Percentiles rank a stretch among this genome's conserved stretches.
Evolutionary conservation across 2,329 filamentous ascomycete genomes (phyloP).

Genomic region (Fusarium nisikadoi): DNA sequence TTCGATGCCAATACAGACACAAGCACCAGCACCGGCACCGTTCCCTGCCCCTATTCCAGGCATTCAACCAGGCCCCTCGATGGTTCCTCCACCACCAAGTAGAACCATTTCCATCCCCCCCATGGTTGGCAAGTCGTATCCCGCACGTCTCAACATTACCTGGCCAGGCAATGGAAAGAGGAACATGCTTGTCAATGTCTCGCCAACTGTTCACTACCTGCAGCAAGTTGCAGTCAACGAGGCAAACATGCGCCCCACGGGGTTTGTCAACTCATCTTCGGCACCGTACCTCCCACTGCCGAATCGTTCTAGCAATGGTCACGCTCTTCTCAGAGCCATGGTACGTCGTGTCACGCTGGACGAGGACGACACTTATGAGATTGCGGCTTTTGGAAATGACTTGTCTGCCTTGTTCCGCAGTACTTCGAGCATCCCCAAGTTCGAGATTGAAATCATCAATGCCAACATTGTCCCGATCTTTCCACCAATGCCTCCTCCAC

Average conservation of each 20-base stretch:
- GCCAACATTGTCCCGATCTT: conserved; percentile 7
- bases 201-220: conserved; percentile 50
- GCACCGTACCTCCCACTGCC: conserved; percentile 5
- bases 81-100: conserved; percentile 2
- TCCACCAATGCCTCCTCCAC: conserved; percentile 26
- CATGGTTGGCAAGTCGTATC: conserved; percentile 12
- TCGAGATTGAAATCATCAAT: conserved; percentile 34
- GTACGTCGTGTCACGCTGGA: conserved; percentile 41
- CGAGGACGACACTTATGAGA: conserved; percentile 37
- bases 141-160: conserved; percentile 44
- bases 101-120: conserved; percentile 18
- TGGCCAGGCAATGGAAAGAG: conserved; percentile 46
- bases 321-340: conserved; percentile 9
- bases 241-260: conserved; percentile 25
- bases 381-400: conserved; percentile 44
- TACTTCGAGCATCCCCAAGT: conserved; percentile 36
- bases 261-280: conserved; percentile 13
- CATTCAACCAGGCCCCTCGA: not conserved
- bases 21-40: not conserved
- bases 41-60: conserved; percentile 1
- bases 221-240: conserved; percentile 35
- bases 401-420: conserved; percentile 37
- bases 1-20: not conserved
- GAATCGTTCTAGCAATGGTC: conserved; percentile 7
- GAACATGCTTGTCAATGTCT: conserved; percentile 45